A percentile compares a stretch with the other conserved stretches of the same genome.
Conservation (phyloP, 2,329 filamentous ascomycete genomes). For the Fusarium coicis region DNA sequence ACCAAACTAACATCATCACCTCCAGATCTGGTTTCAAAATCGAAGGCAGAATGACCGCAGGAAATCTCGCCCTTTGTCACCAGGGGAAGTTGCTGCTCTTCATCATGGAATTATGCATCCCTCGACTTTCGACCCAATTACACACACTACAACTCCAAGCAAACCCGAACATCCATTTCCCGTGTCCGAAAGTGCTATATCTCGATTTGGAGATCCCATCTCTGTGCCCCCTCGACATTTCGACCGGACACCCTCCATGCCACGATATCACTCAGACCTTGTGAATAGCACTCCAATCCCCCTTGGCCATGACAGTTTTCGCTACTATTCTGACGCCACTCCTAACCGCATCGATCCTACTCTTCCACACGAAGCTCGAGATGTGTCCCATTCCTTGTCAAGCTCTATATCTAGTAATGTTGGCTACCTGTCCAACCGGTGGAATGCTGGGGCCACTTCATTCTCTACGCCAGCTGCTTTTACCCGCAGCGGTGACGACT, state of each 20-base stretch:
- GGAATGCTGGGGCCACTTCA: slow-evolving; percentile 61
- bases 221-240: slow-evolving; percentile 40
- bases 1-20: slow-evolving; percentile 27
- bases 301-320: slow-evolving; percentile 30
- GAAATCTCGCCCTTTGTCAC: slow-evolving; percentile 84
- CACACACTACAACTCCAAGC: slow-evolving; percentile 41
- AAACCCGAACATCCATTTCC: slow-evolving; percentile 44
- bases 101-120: slow-evolving; percentile 65
- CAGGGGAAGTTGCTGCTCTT: slow-evolving; percentile 77
- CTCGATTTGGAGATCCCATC: slow-evolving; percentile 40
- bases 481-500: slow-evolving; percentile 54
- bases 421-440: slow-evolving; percentile 66
- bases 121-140: slow-evolving; percentile 58
- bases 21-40: slow-evolving; percentile 98
- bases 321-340: slow-evolving; percentile 36
- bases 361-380: slow-evolving; percentile 45
- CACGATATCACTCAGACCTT: slow-evolving; percentile 40
- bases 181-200: slow-evolving; percentile 43
- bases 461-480: slow-evolving; percentile 61
- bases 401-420: slow-evolving; percentile 57
- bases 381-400: slow-evolving; percentile 46
- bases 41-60: slow-evolving; percentile 91
- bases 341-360: slow-evolving; percentile 42
- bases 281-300: slow-evolving; percentile 43
- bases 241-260: slow-evolving; percentile 43